These are phyloP conservation scores for Rugonectria rugulosa DNA, from an alignment of 2,329 filamentous ascomycete species.

Conservation along the genomic window DNA sequence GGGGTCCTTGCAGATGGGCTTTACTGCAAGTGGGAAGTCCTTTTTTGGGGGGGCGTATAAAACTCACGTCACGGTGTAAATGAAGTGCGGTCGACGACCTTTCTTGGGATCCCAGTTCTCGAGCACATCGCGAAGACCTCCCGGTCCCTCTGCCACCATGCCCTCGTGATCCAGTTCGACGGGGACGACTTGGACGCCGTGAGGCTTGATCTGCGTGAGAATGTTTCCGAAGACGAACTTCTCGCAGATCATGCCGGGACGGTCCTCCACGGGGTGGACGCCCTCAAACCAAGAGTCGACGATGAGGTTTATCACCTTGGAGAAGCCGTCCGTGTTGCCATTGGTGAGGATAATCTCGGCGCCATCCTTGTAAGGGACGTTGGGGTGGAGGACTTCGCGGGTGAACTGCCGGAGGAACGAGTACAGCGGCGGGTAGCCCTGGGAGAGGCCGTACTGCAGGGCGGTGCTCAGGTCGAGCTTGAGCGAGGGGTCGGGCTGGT, in stretches of 20 bases:
- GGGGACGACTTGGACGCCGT: constrained; percentile 75
- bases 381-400: constrained; percentile 78
- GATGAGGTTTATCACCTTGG: constrained; percentile 79
- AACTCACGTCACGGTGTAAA: constrained; percentile 91
- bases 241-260: constrained; percentile 82
- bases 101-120: constrained; percentile 80
- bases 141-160: constrained; percentile 77
- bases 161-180: constrained; percentile 81
- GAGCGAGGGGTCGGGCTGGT: constrained; percentile 64
- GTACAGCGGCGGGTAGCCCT: constrained; percentile 81
- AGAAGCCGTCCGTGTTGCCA: constrained; percentile 85
- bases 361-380: constrained; percentile 78
- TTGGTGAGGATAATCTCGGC: constrained; percentile 81
- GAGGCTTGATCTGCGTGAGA: constrained; percentile 70
- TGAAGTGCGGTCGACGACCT: constrained; percentile 79
- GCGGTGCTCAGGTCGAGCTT: constrained; percentile 84
- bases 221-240: constrained; percentile 83
- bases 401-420: constrained; percentile 82
- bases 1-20: neutral
- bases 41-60: neutral
- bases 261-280: constrained; percentile 70
- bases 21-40: neutral
- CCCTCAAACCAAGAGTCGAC: constrained; percentile 77
- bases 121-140: constrained; percentile 79
- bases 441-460: constrained; percentile 85